Evolutionary conservation across 73 alveolate genomes (phyloP).

Genomic region (Stentor roeselii): DNA sequence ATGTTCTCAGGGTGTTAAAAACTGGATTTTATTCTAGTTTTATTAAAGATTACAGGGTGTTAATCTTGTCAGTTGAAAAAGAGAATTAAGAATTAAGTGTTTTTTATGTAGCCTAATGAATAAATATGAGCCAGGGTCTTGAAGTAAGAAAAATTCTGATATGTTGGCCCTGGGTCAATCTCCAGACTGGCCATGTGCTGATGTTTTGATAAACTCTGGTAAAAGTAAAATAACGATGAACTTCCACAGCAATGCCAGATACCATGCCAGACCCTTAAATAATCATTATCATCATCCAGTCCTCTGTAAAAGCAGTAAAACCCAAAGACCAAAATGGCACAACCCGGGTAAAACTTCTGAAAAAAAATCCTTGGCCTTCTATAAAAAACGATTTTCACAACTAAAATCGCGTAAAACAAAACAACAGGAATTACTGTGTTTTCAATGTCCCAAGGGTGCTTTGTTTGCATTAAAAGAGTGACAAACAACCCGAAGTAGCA

Average conservation of each 20-base stretch:
- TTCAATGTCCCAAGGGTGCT: slow-evolving; percentile 19
- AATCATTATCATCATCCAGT: slow-evolving; percentile 14
- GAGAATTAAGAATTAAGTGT: no score
- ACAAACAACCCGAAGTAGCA: not conserved
- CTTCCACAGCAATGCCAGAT: not conserved
- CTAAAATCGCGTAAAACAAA: not conserved
- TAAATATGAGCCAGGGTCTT: no score
- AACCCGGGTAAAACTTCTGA: not conserved
- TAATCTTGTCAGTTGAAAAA: no score
- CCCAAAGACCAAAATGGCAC: not conserved
- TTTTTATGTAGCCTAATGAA: no score
- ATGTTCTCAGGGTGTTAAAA: no score
- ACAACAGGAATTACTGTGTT: not conserved
- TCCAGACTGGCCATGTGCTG: not conserved
- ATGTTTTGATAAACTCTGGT: not conserved
- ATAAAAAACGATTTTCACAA: not conserved
- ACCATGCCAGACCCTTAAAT: slow-evolving; percentile 21
- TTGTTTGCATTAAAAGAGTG: not conserved
- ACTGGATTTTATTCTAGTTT: no score
- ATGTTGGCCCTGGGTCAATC: not conserved
- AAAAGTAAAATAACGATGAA: not conserved
- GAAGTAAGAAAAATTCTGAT: no score
- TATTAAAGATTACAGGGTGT: no score
- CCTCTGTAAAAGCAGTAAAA: not conserved
- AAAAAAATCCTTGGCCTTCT: not conserved